Evolutionary conservation across 306 rosid species (phyloP).

Genomic region (Trichosanthes cucumerina): DNA sequence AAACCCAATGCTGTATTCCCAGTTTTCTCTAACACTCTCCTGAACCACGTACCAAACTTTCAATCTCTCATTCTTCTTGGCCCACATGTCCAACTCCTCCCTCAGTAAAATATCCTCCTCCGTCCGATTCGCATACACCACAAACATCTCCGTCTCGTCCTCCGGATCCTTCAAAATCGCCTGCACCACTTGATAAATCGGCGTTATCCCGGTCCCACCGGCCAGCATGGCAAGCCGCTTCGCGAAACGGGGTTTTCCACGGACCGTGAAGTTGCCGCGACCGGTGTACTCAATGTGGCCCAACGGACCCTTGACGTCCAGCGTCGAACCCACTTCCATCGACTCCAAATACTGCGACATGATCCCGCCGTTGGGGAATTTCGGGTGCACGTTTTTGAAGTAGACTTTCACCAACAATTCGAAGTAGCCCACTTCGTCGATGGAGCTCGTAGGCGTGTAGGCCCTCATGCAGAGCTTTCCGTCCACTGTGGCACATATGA

Average conservation of each 20-base stretch:
- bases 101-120: slow-evolving; percentile 67
- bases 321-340: slow-evolving; percentile 22
- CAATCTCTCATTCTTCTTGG: slow-evolving; percentile 34
- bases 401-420: slow-evolving; percentile 69
- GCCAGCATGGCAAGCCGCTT: slow-evolving; percentile 63
- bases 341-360: slow-evolving; percentile 69
- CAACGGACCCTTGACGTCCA: slow-evolving; percentile 77
- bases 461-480: slow-evolving; percentile 81
- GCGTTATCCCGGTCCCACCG: slow-evolving; percentile 89
- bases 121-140: slow-evolving; percentile 65
- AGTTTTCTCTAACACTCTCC: slow-evolving; percentile 36
- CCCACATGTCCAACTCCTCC: slow-evolving; percentile 66
- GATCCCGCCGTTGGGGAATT: slow-evolving; percentile 62
- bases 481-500: slow-evolving; percentile 42
- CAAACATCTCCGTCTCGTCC: slow-evolving; percentile 62
- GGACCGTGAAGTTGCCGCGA: slow-evolving; percentile 45
- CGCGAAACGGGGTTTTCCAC: slow-evolving; percentile 39
- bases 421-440: slow-evolving; percentile 52
- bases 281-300: slow-evolving; percentile 77
- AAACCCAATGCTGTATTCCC: slow-evolving; percentile 64
- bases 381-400: slow-evolving; percentile 53
- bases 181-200: slow-evolving; percentile 66
- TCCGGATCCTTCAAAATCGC: slow-evolving; percentile 59
- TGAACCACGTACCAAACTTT: slow-evolving; percentile 75
- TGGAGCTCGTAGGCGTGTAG: slow-evolving; percentile 56